Evolutionary conservation across 2,329 filamentous ascomycete species (phyloP).

Genomic region (Penicillium decumbens): DNA sequence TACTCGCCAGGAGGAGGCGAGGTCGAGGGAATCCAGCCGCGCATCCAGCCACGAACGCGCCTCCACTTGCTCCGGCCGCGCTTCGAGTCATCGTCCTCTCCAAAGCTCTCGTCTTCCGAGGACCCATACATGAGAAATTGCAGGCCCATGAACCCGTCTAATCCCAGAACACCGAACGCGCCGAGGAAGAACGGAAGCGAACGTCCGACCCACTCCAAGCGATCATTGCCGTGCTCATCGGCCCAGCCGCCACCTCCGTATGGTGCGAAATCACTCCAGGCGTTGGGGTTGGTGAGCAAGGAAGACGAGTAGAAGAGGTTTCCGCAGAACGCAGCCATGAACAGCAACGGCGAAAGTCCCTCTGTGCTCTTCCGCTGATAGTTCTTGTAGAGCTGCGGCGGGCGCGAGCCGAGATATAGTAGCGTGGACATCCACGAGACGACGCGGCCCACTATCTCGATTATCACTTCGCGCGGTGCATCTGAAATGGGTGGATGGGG

Average conservation of each 20-base stretch:
- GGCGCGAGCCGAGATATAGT: conserved; percentile 55
- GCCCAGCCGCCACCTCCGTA: conserved; percentile 59
- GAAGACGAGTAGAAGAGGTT: conserved; percentile 64
- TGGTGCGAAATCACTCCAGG: conserved; percentile 55
- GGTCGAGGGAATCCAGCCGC: conserved; percentile 58
- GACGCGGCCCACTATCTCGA: conserved; percentile 48
- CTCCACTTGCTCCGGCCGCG: conserved; percentile 49
- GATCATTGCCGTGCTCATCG: conserved; percentile 51
- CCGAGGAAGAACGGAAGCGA: conserved; percentile 63
- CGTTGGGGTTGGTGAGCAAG: conserved; percentile 59
- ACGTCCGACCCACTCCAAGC: conserved; percentile 53
- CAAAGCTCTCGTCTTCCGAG: conserved; percentile 36
- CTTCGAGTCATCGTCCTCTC: conserved; percentile 30
- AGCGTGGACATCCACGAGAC: conserved; percentile 55
- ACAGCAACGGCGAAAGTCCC: conserved; percentile 59
- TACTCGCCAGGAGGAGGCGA: conserved; percentile 28
- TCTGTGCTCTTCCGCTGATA: conserved; percentile 58
- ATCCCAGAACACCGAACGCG: conserved; percentile 58
- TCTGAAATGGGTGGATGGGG: conserved; percentile 22
- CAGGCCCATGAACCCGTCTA: conserved; percentile 59
- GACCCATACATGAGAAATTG: conserved; percentile 61
- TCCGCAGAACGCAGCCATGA: conserved; percentile 62
- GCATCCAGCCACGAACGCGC: conserved; percentile 60
- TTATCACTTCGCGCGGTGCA: conserved; percentile 23
- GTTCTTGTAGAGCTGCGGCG: conserved; percentile 65